Evolutionary conservation across 495 filamentous ascomycete genomes (phyloP), one percentile per base, ranked within the genome.

Genomic region (Amorphotheca resinae): DNA sequence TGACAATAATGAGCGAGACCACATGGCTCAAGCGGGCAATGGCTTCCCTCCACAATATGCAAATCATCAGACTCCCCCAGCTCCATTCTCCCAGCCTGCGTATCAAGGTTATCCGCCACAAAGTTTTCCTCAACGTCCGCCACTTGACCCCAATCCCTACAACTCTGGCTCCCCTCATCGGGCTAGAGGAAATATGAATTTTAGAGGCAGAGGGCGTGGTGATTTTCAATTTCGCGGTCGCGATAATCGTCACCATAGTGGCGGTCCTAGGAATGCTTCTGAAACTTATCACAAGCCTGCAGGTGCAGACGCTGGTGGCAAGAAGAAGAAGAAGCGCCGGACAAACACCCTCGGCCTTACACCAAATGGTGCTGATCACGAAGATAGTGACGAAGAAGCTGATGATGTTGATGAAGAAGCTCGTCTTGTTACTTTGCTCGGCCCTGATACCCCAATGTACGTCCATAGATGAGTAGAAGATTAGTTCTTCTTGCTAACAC

Each of bases 261-360:
- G 63, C 56, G 38, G 63, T 57, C 33, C 58, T 50, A 35, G 58
- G 47, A 11, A 58, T 60, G 69, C 82, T 47, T 73, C 82, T 42
- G 44, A 52, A 15, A 44, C 49, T 39, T 51, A 22, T 25, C 67
- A 77, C 49, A 78, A 80, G 64, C 75, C 78, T 71, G 68, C 70
- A 65, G 61, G 59, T 55, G 60, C 62, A 48, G 73, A 76, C 31
- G 62, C 64, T 0, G 38, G 9, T 16, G 60, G 61, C 30, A 52
- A 59, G 18, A 82, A 80, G 62, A 89, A 88, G 58, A 84, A 83
- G 66, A 82, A 83, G 67, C 66, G 80, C 35, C 79, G 76, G 55
- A 77, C 79, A 33, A 87, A 91, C 38, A 78, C 81, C 22, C 73
- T 94, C 7, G 87, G 87, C 15, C 59, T 94, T 41, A 87, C 82